phyloP scores from a whole-genome alignment of 2,329 filamentous ascomycete species.

The Paecilomyces niveus region DNA sequence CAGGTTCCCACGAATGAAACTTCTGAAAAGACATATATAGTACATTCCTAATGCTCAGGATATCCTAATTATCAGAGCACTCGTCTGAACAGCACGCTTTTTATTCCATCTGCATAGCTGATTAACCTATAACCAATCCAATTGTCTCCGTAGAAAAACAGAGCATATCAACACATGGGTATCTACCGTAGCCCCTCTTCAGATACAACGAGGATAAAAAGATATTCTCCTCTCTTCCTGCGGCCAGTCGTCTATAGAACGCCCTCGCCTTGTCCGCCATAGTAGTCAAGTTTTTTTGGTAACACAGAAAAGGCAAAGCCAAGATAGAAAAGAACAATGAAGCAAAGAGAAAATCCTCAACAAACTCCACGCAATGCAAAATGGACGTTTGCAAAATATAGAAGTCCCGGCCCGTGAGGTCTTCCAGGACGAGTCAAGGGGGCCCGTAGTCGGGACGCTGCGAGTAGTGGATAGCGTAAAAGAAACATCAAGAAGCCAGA shows the following conservation, averaged over 20 bases:
- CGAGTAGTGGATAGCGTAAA: background rate
- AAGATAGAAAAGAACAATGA: slow-evolving; percentile 7
- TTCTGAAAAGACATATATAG: too few relatives aligned
- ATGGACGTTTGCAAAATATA: slow-evolving; percentile 7
- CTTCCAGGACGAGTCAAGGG: background rate
- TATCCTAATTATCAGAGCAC: background rate
- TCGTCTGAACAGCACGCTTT: background rate
- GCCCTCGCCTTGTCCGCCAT: background rate
- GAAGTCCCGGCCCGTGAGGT: slow-evolving; percentile 7
- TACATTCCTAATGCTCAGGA: background rate
- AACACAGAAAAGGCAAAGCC: slow-evolving; percentile 3
- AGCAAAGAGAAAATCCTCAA: slow-evolving; percentile 7
- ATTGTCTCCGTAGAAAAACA: background rate
- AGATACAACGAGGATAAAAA: slow-evolving; percentile 1
- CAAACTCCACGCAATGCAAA: slow-evolving; percentile 21
- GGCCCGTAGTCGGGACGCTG: background rate
- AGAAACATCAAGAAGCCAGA: slow-evolving; percentile 1
- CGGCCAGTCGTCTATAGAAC: background rate
- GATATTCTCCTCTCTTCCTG: slow-evolving; percentile 8
- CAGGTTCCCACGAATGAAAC: too few relatives aligned
- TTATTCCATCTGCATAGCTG: background rate
- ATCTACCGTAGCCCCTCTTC: slow-evolving; percentile 18
- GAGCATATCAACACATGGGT: slow-evolving; percentile 19
- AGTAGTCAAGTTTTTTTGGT: background rate
- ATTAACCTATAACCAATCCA: background rate